A percentile compares a stretch with the other conserved stretches of the same genome.
phyloP scores from a whole-genome alignment of 225 moss, liverwort and hornwort genomes.

The Polytrichum commune region DNA sequence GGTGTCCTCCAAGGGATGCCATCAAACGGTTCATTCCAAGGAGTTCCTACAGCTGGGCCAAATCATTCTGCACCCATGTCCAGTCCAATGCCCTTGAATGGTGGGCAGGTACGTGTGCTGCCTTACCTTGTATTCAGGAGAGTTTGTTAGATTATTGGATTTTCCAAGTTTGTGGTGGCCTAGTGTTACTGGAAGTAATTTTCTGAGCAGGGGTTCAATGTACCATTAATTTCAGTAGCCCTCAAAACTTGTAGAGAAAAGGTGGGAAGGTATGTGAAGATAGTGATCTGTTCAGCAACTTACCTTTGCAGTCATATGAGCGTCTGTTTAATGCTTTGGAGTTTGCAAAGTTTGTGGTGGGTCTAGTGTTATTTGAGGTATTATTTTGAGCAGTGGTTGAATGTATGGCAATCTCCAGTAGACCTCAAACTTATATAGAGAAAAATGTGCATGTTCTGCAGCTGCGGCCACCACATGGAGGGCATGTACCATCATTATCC shows the following conservation, averaged over 20 bases:
- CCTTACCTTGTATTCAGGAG: too few relatives aligned
- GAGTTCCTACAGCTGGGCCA: constrained; percentile 1
- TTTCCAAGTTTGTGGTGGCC: too few relatives aligned
- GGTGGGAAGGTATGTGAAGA: too few relatives aligned
- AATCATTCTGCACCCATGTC: constrained; percentile 6
- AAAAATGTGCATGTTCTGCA: constrained; percentile 7
- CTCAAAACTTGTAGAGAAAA: too few relatives aligned
- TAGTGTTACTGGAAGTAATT: too few relatives aligned
- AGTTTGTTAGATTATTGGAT: too few relatives aligned
- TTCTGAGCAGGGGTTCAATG: too few relatives aligned
- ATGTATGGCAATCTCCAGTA: too few relatives aligned
- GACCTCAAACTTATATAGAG: too few relatives aligned
- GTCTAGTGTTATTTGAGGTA: not conserved
- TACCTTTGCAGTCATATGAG: not conserved
- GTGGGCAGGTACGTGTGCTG: constrained; percentile 23
- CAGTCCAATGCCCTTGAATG: constrained; percentile 7
- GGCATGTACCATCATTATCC: constrained; percentile 11
- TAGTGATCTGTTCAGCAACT: too few relatives aligned
- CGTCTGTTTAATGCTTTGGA: not conserved
- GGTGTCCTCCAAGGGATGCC: constrained; percentile 10
- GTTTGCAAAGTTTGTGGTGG: not conserved
- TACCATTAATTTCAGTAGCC: too few relatives aligned
- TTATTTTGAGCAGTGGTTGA: too few relatives aligned
- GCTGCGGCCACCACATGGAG: constrained; percentile 21
- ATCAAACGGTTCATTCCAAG: constrained; percentile 3